phyloP scores from a whole-genome alignment of 1,284 basidiomycete genomes.

The Agroathelia rolfsii region DNA sequence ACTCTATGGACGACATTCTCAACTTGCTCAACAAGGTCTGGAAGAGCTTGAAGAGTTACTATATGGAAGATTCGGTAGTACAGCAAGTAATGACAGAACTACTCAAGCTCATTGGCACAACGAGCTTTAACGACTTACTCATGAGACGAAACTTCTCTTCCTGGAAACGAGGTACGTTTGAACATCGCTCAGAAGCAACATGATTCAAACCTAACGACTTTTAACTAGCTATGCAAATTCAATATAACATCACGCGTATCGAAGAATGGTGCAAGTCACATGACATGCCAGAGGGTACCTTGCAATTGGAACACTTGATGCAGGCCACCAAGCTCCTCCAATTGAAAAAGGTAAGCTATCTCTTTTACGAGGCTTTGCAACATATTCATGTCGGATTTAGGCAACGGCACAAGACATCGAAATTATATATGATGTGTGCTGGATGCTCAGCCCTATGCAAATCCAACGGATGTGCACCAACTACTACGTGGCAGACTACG shows the following conservation, averaged over 20 bases:
- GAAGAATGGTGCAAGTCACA: conserved; percentile 98
- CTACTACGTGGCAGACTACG: conserved; percentile 98
- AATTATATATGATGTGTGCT: conserved; percentile 98
- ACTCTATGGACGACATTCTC: conserved; percentile 97
- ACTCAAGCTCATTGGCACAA: conserved; percentile 93
- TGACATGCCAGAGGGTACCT: conserved; percentile 97
- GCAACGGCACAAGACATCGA: conserved; percentile 90
- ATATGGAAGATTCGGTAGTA: conserved; percentile 96
- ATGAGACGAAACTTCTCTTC: conserved; percentile 99
- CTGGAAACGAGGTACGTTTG: conserved; percentile 87
- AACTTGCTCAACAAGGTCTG: conserved; percentile 97
- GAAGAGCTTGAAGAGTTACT: conserved; percentile 98
- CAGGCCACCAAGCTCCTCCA: conserved; percentile 98
- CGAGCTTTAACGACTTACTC: conserved; percentile 96
- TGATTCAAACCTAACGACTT: conserved; percentile 1
- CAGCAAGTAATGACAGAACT: conserved; percentile 96
- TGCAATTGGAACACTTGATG: conserved; percentile 98
- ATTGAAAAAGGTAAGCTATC: conserved; percentile 79
- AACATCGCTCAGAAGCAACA: no score
- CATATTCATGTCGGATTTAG: conserved; percentile 28
- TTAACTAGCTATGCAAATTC: conserved; percentile 89
- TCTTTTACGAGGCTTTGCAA: conserved; percentile 1
- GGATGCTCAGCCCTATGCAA: conserved; percentile 99
- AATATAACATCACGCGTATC: conserved; percentile 97
- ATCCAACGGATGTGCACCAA: conserved; percentile 98